Conservation (phyloP, 1,284 basidiomycete species). For the Ceratobasidium theobromae region DNA sequence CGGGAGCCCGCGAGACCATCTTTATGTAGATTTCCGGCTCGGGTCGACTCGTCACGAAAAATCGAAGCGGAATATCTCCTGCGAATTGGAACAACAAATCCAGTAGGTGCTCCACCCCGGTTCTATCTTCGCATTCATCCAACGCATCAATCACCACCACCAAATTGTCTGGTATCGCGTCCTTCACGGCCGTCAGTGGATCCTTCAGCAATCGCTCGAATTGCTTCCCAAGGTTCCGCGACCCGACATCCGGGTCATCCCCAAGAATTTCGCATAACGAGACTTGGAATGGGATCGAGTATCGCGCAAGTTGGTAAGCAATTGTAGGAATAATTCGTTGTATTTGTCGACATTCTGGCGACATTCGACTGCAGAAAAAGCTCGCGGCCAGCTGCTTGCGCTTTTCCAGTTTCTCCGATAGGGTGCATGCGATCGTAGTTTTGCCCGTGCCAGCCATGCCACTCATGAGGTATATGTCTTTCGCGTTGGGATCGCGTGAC, state of each 20-base stretch:
- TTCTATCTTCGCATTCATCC: constrained; percentile 3
- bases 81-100: not conserved
- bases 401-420: not conserved
- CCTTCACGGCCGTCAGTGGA: not conserved
- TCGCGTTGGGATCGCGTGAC: not conserved
- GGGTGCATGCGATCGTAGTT: constrained; percentile 11
- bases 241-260: not conserved
- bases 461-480: constrained; percentile 5
- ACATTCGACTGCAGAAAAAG: constrained; percentile 6
- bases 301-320: constrained; percentile 2
- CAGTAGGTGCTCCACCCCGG: not conserved
- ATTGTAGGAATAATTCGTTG: not conserved
- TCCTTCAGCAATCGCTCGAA: not conserved
- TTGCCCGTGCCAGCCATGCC: no score
- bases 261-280: not conserved
- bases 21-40: not conserved
- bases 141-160: constrained; percentile 22
- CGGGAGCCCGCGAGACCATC: no score
- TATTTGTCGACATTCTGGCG: not conserved
- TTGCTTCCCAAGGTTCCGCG: not conserved
- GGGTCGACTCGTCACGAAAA: constrained; percentile 14
- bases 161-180: not conserved
- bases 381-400: not conserved
- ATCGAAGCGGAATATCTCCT: constrained; percentile 1
- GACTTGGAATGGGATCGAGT: not conserved